Percentiles rank a stretch among this genome's conserved stretches.
Conservation (phyloP, 2,329 filamentous ascomycete species). For the Alternaria metachromatica region DNA sequence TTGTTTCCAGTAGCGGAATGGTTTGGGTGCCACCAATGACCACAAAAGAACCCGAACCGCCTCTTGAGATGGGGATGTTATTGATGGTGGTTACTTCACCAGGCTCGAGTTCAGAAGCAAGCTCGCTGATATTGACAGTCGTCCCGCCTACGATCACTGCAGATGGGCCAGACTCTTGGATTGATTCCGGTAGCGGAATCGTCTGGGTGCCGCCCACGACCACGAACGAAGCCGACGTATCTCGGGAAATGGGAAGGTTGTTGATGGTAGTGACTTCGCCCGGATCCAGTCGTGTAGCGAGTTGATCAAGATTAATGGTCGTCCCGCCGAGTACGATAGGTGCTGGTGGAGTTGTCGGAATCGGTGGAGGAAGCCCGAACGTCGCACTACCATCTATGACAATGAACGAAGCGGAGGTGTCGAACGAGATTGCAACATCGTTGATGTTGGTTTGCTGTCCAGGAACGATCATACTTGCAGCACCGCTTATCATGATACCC, state of each 20-base stretch:
- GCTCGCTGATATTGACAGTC: no score
- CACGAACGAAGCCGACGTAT: background rate
- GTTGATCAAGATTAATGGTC: fast-evolving
- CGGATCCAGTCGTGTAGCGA: background rate
- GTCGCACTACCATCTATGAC: background rate
- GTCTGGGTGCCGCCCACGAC: background rate
- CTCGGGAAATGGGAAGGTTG: background rate
- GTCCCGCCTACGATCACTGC: no score
- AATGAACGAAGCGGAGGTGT: background rate
- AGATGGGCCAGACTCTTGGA: no score
- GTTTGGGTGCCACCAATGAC: background rate
- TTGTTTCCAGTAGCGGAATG: background rate
- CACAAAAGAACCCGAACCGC: background rate
- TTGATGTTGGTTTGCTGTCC: conserved; percentile 1
- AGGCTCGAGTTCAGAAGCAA: background rate
- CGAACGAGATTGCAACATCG: background rate
- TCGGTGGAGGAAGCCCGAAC: background rate
- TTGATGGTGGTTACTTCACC: background rate
- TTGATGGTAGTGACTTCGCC: background rate
- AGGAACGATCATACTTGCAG: background rate
- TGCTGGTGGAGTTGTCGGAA: background rate
- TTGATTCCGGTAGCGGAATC: no score
- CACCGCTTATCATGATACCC: background rate
- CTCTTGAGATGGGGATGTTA: background rate
- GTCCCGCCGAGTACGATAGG: background rate